Conservation (phyloP, 805 yeast species). For the Ogataea chonburiensis region DNA sequence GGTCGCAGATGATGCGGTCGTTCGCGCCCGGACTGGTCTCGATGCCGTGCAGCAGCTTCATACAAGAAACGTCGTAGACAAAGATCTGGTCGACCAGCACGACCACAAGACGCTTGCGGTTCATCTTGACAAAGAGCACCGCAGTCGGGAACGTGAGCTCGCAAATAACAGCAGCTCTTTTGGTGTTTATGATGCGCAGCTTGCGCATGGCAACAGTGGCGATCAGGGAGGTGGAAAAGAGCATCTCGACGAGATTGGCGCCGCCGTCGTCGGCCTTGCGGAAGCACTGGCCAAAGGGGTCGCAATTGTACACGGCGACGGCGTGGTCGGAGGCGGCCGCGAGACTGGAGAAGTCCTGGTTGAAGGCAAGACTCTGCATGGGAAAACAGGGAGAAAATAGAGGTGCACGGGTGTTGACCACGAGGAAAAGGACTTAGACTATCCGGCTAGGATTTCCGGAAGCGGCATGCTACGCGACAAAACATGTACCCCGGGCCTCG, state of each 20-base stretch:
- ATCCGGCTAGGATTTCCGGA: not conserved
- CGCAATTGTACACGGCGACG: constrained; percentile 80
- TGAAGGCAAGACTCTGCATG: constrained; percentile 44
- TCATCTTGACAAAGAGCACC: constrained; percentile 70
- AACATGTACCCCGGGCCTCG: too few species aligned
- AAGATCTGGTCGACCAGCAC: constrained; percentile 77
- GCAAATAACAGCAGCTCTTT: constrained; percentile 71
- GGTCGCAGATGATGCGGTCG: constrained; percentile 26
- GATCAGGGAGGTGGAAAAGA: constrained; percentile 81
- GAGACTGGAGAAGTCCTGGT: constrained; percentile 85
- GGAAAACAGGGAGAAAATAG: not conserved
- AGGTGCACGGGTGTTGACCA: too few species aligned
- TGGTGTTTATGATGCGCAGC: constrained; percentile 79
- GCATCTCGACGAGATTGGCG: constrained; percentile 79
- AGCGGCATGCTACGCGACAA: too few species aligned
- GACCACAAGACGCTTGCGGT: constrained; percentile 78
- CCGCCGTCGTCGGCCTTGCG: constrained; percentile 48
- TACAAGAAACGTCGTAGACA: constrained; percentile 87
- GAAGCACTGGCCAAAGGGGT: constrained; percentile 78
- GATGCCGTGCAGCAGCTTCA: constrained; percentile 72
- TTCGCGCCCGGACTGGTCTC: constrained; percentile 44
- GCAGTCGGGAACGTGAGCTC: constrained; percentile 83
- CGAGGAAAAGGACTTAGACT: too few species aligned
- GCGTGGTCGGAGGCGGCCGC: constrained; percentile 68
- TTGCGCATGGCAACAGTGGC: constrained; percentile 89